Evolutionary conservation across 2,329 filamentous ascomycete genomes (phyloP), one percentile per base, ranked within the genome.

Genomic region (Exophiala mesophila): DNA sequence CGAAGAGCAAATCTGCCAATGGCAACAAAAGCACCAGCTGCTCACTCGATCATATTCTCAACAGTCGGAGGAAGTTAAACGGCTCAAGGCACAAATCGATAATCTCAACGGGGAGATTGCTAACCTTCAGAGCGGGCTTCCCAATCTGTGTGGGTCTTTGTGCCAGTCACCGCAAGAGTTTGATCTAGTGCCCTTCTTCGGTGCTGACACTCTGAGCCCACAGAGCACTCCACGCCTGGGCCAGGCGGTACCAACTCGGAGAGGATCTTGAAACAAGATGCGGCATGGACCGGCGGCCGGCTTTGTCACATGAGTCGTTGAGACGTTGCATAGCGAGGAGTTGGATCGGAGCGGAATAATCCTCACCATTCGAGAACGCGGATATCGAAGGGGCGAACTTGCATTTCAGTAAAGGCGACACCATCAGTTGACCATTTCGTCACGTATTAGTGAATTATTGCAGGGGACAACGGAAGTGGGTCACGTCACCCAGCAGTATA

Each of bases 1-100:
- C 20, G 89, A 97, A 66, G 78, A 80, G 43, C 46, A 52, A 31
- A 52, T 54, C 18, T 26, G 39, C 7, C 37, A 52, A 26, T 54
- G 52, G 52, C 47, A 52, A 36, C 41, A 50, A 26, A 54, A 52
- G 35, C 52, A 54, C 26, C 44, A 52, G 26, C 31, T 35, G 7
- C 36, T 54, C 9, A 40, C 46, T 13, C 45, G 40, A 29, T 52
- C 46, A 5, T 52, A 54, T 24, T 45, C 47, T 6, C 43, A 49
- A 24, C 52, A 54, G 26, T 39, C 41, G 19, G 39, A 50, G 18
- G 52, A 54, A 45, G 37, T 54, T 9, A 17, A 36, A 9, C 34
- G 47, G 18, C 52, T 54, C 12, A 48, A 52, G 44, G 26, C 39
- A n/a, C 52, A 48, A 18, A 52, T 54, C 15, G 44, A 52, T 16